phyloP scores from a whole-genome alignment of 2,329 filamentous ascomycete species.

The Cladobotryum mycophilum region DNA sequence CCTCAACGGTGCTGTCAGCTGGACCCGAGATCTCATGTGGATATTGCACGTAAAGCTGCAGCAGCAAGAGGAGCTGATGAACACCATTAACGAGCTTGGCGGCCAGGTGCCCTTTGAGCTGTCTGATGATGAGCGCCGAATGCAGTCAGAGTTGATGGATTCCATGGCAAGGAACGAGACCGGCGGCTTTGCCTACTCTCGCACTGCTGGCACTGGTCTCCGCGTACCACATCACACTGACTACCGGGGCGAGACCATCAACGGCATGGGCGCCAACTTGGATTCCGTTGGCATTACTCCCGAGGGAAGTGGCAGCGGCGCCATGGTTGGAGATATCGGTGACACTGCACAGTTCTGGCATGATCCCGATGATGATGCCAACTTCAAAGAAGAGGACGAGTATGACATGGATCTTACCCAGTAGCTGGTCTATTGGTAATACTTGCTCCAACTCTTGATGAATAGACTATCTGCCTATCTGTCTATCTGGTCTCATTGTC shows the following conservation, averaged over 20 bases:
- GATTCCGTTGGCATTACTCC: constrained; percentile 33
- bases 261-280: constrained; percentile 34
- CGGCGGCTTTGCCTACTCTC: constrained; percentile 74
- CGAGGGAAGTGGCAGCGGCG: constrained; percentile 32
- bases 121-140: constrained; percentile 88
- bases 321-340: constrained; percentile 39
- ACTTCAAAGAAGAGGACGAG: constrained; percentile 93
- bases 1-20: constrained; percentile 91
- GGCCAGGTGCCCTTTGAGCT: constrained; percentile 73
- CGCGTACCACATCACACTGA: constrained; percentile 92
- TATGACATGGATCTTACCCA: constrained; percentile 70
- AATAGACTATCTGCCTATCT: constrained; percentile 6
- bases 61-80: constrained; percentile 81
- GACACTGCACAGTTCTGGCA: constrained; percentile 57
- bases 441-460: not conserved
- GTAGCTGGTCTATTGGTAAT: constrained; percentile 12
- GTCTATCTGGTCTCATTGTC: not conserved
- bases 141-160: constrained; percentile 88
- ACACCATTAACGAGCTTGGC: constrained; percentile 65
- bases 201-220: constrained; percentile 75
- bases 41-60: constrained; percentile 83
- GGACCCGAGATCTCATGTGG: constrained; percentile 98
- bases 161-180: constrained; percentile 75
- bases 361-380: constrained; percentile 65
- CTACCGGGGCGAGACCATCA: constrained; percentile 72